Evolutionary conservation across 192 early-diverging fungal genomes (phyloP).

Genomic region (Ambispora gerdemannii): DNA sequence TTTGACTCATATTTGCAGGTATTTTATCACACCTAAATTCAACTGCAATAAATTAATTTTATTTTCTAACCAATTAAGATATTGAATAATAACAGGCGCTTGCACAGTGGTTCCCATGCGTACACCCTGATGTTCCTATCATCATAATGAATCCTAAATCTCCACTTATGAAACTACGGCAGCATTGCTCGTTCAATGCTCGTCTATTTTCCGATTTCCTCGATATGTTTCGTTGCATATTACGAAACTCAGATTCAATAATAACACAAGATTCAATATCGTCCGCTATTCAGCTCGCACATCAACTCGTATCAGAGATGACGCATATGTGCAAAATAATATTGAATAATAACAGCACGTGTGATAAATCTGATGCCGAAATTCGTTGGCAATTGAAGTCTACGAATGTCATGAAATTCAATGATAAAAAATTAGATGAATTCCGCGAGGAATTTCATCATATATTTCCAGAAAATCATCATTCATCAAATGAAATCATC

Average conservation of each 20-base stretch:
- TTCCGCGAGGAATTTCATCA: background rate
- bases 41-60: background rate
- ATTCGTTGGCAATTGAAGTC: background rate
- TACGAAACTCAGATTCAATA: constrained; percentile 4
- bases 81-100: background rate
- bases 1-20: constrained; percentile 22
- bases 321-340: background rate
- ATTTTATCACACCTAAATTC: no score
- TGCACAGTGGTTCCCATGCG: constrained; percentile 10
- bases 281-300: background rate
- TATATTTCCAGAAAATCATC: background rate
- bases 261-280: background rate
- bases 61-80: background rate
- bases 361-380: background rate
- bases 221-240: constrained; percentile 13
- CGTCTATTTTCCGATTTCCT: constrained; percentile 19
- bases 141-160: constrained; percentile 23
- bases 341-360: background rate
- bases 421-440: background rate
- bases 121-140: constrained; percentile 21
- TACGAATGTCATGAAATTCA: background rate
- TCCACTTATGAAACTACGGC: constrained; percentile 15
- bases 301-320: constrained; percentile 5
- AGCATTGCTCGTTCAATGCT: background rate
- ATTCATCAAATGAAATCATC: background rate